Evolutionary conservation across 2,329 filamentous ascomycete species (phyloP).

Genomic region (Domatiomyces globalis): DNA sequence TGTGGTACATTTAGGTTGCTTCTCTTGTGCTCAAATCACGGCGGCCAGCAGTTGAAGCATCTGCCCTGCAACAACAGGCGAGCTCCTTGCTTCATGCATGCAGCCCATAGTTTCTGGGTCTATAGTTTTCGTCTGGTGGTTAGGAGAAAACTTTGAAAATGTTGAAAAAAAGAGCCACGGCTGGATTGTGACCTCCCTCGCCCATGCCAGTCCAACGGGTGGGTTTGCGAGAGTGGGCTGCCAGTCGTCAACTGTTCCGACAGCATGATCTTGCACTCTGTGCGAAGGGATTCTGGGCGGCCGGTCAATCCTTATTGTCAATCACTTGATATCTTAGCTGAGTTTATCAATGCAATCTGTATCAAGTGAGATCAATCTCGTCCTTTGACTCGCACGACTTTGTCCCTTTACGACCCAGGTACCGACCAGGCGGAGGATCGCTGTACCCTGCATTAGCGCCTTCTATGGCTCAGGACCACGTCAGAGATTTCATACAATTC

Average conservation of each 20-base stretch:
- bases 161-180: slow-evolving; percentile 13
- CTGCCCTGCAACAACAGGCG: slow-evolving; percentile 18
- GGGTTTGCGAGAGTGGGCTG: slow-evolving; percentile 8
- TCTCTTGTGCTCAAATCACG: background rate
- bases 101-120: slow-evolving; percentile 4
- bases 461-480: too few relatives aligned
- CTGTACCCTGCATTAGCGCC: too few relatives aligned
- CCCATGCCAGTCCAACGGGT: slow-evolving; percentile 11
- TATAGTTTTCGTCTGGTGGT: slow-evolving; percentile 1
- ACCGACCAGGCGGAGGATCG: too few relatives aligned
- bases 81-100: slow-evolving; percentile 15
- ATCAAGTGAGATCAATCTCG: background rate
- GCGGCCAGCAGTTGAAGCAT: slow-evolving; percentile 16
- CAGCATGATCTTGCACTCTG: background rate
- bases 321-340: background rate
- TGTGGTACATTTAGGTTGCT: slow-evolving; percentile 28
- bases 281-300: background rate
- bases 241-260: slow-evolving; percentile 11
- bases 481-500: too few relatives aligned
- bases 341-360: background rate
- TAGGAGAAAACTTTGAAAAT: slow-evolving; percentile 5
- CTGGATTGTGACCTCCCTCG: slow-evolving; percentile 4
- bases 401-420: too few relatives aligned
- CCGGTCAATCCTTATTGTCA: background rate
- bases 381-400: too few relatives aligned